These are phyloP conservation scores for Colletotrichum euphorbiae DNA, from an alignment of 2,329 filamentous ascomycete species.

Conservation along the genomic window DNA sequence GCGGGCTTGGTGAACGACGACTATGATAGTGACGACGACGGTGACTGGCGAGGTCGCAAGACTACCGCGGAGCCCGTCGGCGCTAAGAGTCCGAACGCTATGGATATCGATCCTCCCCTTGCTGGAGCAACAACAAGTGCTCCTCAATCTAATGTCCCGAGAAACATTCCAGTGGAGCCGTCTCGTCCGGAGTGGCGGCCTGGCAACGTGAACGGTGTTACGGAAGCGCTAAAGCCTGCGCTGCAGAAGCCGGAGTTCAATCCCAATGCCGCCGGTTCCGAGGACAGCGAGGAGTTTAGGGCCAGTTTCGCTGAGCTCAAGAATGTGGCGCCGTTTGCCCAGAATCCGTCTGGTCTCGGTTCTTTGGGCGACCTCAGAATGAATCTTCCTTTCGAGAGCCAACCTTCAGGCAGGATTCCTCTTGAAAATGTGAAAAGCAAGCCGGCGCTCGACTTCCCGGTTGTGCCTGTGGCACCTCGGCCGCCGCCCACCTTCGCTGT, in stretches of 20 bases:
- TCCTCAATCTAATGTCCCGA: constrained; percentile 50
- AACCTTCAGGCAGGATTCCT: constrained; percentile 57
- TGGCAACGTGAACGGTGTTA: constrained; percentile 53
- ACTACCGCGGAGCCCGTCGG: constrained; percentile 45
- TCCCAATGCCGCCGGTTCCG: constrained; percentile 59
- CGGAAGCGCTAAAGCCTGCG: constrained; percentile 36
- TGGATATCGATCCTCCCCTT: constrained; percentile 72
- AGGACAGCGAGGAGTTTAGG: constrained; percentile 67
- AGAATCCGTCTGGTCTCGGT: constrained; percentile 59
- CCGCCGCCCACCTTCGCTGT: constrained; percentile 58
- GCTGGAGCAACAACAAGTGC: constrained; percentile 35
- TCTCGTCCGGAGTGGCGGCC: constrained; percentile 70
- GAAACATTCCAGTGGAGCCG: constrained; percentile 69
- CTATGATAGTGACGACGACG: constrained; percentile 57
- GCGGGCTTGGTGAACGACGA: constrained; percentile 60
- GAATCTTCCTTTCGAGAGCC: constrained; percentile 68
- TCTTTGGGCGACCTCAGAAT: constrained; percentile 68
- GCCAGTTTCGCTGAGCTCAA: constrained; percentile 65
- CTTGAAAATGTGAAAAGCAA: constrained; percentile 49
- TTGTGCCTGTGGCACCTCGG: constrained; percentile 61
- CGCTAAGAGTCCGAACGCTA: constrained; percentile 66
- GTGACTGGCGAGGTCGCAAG: constrained; percentile 51
- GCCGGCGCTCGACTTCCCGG: constrained; percentile 58
- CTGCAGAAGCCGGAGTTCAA: constrained; percentile 44
- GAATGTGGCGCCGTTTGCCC: constrained; percentile 66